phyloP scores from a whole-genome alignment of 371 early-diverging fungal genomes.

The Actinomortierella wolfii region DNA sequence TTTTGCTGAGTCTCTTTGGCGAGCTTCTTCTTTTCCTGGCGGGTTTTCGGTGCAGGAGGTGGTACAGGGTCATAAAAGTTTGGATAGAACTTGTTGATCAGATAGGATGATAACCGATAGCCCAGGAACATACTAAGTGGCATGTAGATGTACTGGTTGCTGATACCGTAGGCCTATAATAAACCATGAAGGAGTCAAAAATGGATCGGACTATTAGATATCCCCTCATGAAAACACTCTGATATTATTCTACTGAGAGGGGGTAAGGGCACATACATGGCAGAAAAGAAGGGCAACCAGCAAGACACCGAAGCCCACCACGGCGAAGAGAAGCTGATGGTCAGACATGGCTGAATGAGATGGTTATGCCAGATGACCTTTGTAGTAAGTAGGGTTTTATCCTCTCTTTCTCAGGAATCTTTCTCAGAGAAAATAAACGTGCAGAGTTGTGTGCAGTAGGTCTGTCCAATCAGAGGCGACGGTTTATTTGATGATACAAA shows the following conservation, averaged over 20 bases:
- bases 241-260: neutral
- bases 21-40: slow-evolving; percentile 38
- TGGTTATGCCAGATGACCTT: neutral
- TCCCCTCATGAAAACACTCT: too few species aligned
- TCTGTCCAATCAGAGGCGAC: slow-evolving; percentile 1
- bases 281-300: slow-evolving; percentile 38
- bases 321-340: slow-evolving; percentile 18
- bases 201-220: neutral
- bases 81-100: slow-evolving; percentile 19
- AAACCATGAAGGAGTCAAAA: neutral
- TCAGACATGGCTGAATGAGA: slow-evolving; percentile 12
- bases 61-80: slow-evolving; percentile 35
- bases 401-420: too few species aligned
- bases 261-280: slow-evolving; percentile 16
- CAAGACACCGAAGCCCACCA: slow-evolving; percentile 25
- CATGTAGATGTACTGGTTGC: slow-evolving; percentile 30
- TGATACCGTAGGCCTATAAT: slow-evolving; percentile 36
- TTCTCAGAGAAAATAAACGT: too few species aligned
- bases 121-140: slow-evolving; percentile 21
- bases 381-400: too few species aligned
- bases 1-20: slow-evolving; percentile 29
- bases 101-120: slow-evolving; percentile 19
- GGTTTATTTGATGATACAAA: too few species aligned
- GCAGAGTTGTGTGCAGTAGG: too few species aligned
- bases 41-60: slow-evolving; percentile 28